Conservation (phyloP, 768 basidiomycete genomes). For the Pulveroboletus ravenelii region DNA sequence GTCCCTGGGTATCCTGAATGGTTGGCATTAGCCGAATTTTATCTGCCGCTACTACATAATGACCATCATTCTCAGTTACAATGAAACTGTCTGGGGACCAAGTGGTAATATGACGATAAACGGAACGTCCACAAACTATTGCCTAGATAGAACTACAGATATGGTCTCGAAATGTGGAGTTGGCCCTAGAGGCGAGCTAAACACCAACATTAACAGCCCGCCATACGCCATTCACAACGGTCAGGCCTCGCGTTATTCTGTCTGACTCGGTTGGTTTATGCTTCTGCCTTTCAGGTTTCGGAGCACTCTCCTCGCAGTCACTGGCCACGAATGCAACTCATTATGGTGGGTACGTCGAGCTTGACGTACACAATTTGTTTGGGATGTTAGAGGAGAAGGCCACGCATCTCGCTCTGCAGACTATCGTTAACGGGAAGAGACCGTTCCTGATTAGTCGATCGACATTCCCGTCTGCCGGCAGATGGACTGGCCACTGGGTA, state of each 20-base stretch:
- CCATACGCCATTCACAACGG: slow-evolving; percentile 74
- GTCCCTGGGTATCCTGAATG: slow-evolving; percentile 67
- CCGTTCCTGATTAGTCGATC: slow-evolving; percentile 71
- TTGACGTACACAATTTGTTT: slow-evolving; percentile 69
- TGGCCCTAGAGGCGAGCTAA: slow-evolving; percentile 45
- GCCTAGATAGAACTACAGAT: slow-evolving; percentile 13
- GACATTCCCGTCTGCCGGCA: slow-evolving; percentile 64
- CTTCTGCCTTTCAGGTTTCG: no score
- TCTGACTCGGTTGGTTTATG: no score
- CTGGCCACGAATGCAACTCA: no score
- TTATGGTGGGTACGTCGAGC: slow-evolving; percentile 36
- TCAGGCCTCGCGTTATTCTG: slow-evolving; percentile 11
- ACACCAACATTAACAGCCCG: slow-evolving; percentile 50
- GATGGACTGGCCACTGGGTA: slow-evolving; percentile 73
- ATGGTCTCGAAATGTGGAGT: slow-evolving; percentile 41
- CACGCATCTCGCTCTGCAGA: slow-evolving; percentile 54
- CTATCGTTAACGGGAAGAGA: slow-evolving; percentile 52
- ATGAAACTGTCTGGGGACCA: no score
- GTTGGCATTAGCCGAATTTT: slow-evolving; percentile 25
- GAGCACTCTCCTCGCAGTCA: no score
- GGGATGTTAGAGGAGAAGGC: slow-evolving; percentile 68
- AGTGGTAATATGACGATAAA: slow-evolving; percentile 16
- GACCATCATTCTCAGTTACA: neutral
- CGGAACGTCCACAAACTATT: slow-evolving; percentile 52
- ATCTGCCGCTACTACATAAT: neutral